Evolutionary conservation across 2,329 filamentous ascomycete genomes (phyloP), one percentile per base, ranked within the genome.

Genomic region (Fusarium chlamydosporum): DNA sequence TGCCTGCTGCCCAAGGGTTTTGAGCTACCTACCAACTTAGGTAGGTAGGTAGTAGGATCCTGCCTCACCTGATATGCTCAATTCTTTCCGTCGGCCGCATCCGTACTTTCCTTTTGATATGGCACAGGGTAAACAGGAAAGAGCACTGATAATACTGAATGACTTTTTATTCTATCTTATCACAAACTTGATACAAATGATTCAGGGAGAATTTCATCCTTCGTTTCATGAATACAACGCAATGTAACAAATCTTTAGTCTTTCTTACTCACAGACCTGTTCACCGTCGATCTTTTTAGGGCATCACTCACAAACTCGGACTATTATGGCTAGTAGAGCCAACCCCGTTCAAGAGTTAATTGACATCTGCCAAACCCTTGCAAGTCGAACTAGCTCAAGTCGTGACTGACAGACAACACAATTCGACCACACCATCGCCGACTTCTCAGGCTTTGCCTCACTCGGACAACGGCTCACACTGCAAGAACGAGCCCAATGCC

Each of bases 341-440:
- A 23, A 23, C 23, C 41, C 46, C 57, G 40, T 57, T 67, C 23
- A 20, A 52, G 34, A 40, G 40, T 38, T 40, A 42, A 40, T 56
- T 57, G 54, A 51, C 67, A 65, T 70, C 54, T 70, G 53, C 63
- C 67, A 68, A 68, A 60, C 42, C 67, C 67, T 70, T 63, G 61
- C 50, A 56, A 56, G 50, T 54, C 35, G 33, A 48, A 58, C 67
- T 70, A 70, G 40, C 53, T 45, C 51, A 63, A 56, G 42, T 40
- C 47, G 65, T 65, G 42, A 56, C 34, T 47, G 56, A 33, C 61
- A 61, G 56, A 33, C 61, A 61, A 40, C 43, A 38, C 50, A 61
- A 46, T 43, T 66, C 41, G 47, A 33, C 56, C 67, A 68, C 51
- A 68, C 62, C 40, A 61, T 65, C 67, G 43, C 42, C 66, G 48